phyloP scores from a whole-genome alignment of 495 filamentous ascomycete species.

The Neurospora cerealis region DNA sequence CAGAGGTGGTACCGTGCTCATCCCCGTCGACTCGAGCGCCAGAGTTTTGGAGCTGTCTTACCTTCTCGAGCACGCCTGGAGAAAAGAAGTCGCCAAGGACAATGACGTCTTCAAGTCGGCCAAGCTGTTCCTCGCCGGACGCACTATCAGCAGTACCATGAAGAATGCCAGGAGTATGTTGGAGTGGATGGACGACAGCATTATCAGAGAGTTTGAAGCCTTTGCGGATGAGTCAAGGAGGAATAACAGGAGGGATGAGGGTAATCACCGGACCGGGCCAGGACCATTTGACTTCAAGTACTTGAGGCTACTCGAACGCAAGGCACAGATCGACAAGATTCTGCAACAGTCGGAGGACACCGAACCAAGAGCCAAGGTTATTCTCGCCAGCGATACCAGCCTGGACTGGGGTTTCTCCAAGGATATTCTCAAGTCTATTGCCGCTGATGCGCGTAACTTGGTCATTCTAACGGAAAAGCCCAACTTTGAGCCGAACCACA shows the following conservation, averaged over 20 bases:
- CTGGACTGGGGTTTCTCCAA: conserved; percentile 94
- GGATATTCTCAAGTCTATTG: conserved; percentile 66
- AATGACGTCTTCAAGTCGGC: conserved; percentile 57
- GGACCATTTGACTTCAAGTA: conserved; percentile 88
- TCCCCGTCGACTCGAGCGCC: conserved; percentile 91
- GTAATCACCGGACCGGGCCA: conserved; percentile 31
- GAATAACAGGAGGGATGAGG: conserved; percentile 32
- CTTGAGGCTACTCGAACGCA: conserved; percentile 68
- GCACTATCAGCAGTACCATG: conserved; percentile 72
- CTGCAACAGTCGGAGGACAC: conserved; percentile 25
- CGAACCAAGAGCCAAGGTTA: conserved; percentile 52
- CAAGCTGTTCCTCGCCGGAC: conserved; percentile 73
- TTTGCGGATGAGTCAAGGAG: conserved; percentile 44
- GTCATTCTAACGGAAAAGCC: conserved; percentile 73
- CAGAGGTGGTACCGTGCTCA: conserved; percentile 85
- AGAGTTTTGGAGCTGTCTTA: conserved; percentile 90
- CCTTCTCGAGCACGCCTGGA: conserved; percentile 85
- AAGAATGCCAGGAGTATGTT: conserved; percentile 86
- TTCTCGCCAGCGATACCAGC: conserved; percentile 82
- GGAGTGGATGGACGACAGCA: conserved; percentile 97
- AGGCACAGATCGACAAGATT: conserved; percentile 61
- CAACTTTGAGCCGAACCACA: conserved; percentile 22
- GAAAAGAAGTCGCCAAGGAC: conserved; percentile 44
- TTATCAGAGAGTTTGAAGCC: conserved; percentile 84
- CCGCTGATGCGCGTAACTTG: conserved; percentile 65